Base-by-base conservation (phyloP, 805 yeast genomes). In the Priceomyces haplophilus region DNA sequence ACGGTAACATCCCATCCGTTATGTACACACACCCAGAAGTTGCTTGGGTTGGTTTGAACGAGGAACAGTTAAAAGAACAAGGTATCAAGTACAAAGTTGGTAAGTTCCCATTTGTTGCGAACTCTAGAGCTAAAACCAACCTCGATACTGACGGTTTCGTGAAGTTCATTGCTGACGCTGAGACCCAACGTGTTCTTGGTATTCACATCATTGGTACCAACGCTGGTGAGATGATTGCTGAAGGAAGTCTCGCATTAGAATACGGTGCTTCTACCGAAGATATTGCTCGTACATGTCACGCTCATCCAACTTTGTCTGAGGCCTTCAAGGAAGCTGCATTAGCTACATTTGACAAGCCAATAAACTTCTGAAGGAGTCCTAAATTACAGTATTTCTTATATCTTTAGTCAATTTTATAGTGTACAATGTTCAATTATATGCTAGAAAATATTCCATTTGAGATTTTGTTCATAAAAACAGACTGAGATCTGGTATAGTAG, bases 21-120 rank as follows among this genome's bases (percentile, higher is more conserved):
- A 93, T 93, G 99, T 93, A 93, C 79, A 84, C 98, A 38, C 97
- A 89, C 73, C 99, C 99, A 51, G 99, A 93, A 76, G 97, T 93
- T 55, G 98, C 98, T 41, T 93, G 99, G 99, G 96, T 87, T 55
- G 99, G 99, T 57, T 87, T 87, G 72, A 86, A 82, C 61, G 99
- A 93, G 75, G 83, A 90, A 75, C 90, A 90, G 72, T 79, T 90
- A 65, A 90, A 91, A 78, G 90, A 79, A 56, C 88, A 88, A 57
- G 97, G 97, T 56, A 81, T 89, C 67, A 78, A 83, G 57, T 93
- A 85, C 80, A 90, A 85, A 70, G 79, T 86, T 48, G 99, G 99
- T 64, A 93, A 93, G 74, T 93, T 91, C 89, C 96, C 98, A 66
- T 93, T 93, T 76, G 78, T 88, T 60, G 99, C 99, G 58, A 93